Percentiles rank a stretch among this genome's conserved stretches.
Evolutionary conservation across 768 basidiomycete genomes (phyloP).

Genomic region (Leucosporidium creatinivorum): DNA sequence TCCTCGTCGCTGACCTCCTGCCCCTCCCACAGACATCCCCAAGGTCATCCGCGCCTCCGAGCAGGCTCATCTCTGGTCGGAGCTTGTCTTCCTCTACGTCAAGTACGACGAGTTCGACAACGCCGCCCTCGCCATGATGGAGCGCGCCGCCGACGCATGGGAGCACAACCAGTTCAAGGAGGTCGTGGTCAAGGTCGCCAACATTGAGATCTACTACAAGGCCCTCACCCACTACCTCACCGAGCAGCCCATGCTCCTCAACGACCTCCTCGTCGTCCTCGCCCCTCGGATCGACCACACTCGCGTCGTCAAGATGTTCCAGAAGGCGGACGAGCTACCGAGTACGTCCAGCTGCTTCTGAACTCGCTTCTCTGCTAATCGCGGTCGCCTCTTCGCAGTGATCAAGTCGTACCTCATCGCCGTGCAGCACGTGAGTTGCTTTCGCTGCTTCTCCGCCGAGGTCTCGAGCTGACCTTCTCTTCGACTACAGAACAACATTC

Average conservation of each 20-base stretch:
- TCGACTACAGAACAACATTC: conserved; percentile 70
- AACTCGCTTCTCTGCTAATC: not conserved
- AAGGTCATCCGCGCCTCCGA: conserved; percentile 97
- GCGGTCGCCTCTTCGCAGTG: conserved; percentile 47
- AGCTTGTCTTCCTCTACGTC: conserved; percentile 95
- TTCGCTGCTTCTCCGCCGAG: not conserved
- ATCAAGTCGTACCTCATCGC: conserved; percentile 94
- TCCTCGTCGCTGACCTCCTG: not conserved
- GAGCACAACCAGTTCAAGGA: conserved; percentile 99
- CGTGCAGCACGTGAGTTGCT: conserved; percentile 70
- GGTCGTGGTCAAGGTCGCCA: conserved; percentile 88
- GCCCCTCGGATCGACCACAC: conserved; percentile 91
- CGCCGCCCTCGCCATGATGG: conserved; percentile 96
- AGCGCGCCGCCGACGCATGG: conserved; percentile 96
- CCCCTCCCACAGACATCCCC: conserved; percentile 62
- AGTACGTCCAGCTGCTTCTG: not conserved
- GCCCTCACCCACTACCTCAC: conserved; percentile 87
- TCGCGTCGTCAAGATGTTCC: conserved; percentile 91
- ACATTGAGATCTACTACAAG: conserved; percentile 98
- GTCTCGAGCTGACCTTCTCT: not conserved
- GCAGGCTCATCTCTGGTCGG: conserved; percentile 95
- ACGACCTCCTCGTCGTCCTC: conserved; percentile 83
- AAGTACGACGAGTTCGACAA: conserved; percentile 99
- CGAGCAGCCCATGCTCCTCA: conserved; percentile 86
- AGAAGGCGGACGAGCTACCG: conserved; percentile 80